These are phyloP conservation scores for Microbotryum intermedium DNA, from an alignment of 1,284 basidiomycete species.

Conservation along the genomic window DNA sequence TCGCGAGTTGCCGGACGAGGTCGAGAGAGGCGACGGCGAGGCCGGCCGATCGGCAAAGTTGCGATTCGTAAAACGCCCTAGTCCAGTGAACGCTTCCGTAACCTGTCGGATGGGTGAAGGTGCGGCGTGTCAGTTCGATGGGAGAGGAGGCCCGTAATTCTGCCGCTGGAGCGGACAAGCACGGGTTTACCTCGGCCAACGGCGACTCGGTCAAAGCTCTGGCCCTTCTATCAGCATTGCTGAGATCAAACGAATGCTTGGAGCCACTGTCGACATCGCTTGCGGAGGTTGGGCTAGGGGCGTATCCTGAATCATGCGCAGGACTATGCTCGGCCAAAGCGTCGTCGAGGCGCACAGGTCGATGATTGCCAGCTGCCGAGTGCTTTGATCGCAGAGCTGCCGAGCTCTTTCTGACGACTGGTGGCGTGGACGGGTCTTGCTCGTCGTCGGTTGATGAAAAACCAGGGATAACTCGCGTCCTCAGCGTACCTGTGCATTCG, in stretches of 20 bases:
- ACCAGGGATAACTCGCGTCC: not conserved
- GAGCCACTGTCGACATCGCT: not conserved
- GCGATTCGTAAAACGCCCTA: not conserved
- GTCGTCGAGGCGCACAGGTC: not conserved
- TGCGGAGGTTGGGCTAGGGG: not conserved
- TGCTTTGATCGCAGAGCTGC: not conserved
- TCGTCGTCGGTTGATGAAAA: not conserved
- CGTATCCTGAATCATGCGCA: not conserved
- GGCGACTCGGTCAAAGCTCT: conserved; percentile 1
- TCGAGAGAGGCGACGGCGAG: too few species aligned
- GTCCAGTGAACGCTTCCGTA: not conserved
- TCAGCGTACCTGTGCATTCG: not conserved
- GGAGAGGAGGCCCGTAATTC: too few species aligned
- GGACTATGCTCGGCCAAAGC: not conserved
- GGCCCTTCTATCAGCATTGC: not conserved
- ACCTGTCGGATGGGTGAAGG: not conserved
- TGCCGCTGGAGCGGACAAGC: not conserved
- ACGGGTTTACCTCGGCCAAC: not conserved
- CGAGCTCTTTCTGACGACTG: not conserved
- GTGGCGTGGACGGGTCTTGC: not conserved
- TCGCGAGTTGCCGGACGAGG: too few species aligned
- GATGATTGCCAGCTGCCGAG: not conserved
- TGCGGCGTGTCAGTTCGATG: not conserved
- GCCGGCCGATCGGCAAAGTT: too few species aligned
- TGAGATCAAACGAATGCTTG: not conserved